Conservation (phyloP, 768 basidiomycete species). For the Lactifluus piperatus region DNA sequence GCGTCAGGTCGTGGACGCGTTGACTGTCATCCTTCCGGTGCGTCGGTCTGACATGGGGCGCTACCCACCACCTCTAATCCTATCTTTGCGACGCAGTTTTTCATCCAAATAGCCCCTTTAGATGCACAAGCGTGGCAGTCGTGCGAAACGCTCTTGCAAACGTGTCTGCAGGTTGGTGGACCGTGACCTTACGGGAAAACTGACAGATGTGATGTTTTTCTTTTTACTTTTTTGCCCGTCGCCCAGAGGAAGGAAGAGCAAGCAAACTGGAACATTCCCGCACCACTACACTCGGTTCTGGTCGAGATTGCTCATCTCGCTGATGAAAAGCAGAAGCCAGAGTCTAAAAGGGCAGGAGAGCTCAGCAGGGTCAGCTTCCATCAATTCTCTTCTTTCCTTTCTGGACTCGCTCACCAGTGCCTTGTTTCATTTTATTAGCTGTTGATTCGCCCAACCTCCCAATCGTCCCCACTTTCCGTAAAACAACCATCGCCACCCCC, state of each 20-base stretch:
- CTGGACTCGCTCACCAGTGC: not conserved
- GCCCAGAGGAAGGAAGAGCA: constrained; percentile 13
- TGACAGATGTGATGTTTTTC: constrained; percentile 2
- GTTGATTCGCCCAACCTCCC: not conserved
- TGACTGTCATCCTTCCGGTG: constrained; percentile 41
- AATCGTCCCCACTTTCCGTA: not conserved
- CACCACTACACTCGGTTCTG: constrained; percentile 6
- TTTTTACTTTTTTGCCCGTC: not conserved
- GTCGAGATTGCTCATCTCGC: constrained; percentile 8
- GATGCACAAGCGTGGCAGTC: constrained; percentile 30
- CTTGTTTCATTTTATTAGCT: not conserved
- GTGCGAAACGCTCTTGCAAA: constrained; percentile 36
- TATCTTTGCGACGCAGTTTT: constrained; percentile 23
- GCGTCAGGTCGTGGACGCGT: constrained; percentile 43
- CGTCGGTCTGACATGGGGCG: constrained; percentile 14
- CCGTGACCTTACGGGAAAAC: constrained; percentile 4
- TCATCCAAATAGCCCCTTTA: constrained; percentile 26
- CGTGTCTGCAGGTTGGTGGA: constrained; percentile 33
- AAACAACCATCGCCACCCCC: not conserved
- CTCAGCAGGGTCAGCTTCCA: constrained; percentile 19
- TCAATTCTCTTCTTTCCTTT: not conserved
- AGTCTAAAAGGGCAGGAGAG: constrained; percentile 12
- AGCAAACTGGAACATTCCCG: constrained; percentile 10
- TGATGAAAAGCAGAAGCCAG: constrained; percentile 1
- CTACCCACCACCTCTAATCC: not conserved